Evolutionary conservation across 2,329 filamentous ascomycete species (phyloP).

Genomic region (Teratosphaeria zuluensis): DNA sequence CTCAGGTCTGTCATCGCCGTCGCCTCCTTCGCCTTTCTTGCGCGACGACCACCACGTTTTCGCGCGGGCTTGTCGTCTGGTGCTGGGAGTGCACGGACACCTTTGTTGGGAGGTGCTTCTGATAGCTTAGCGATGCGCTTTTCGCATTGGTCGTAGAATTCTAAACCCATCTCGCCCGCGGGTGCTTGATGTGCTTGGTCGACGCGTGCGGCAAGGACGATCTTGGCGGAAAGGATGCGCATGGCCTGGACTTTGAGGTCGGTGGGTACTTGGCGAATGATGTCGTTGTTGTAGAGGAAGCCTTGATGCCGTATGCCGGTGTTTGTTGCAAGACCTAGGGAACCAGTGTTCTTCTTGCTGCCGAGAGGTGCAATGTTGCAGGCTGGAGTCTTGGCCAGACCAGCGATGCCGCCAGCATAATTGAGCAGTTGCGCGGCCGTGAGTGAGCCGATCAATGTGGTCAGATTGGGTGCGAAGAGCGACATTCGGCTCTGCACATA

Average conservation of each 20-base stretch:
- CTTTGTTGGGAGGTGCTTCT: slow-evolving; percentile 83
- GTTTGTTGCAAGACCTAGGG: slow-evolving; percentile 77
- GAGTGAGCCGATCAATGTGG: slow-evolving; percentile 78
- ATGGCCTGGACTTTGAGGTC: slow-evolving; percentile 90
- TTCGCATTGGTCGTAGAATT: slow-evolving; percentile 71
- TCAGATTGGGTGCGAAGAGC: slow-evolving; percentile 88
- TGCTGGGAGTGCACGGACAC: slow-evolving; percentile 73
- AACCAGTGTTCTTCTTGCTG: slow-evolving; percentile 71
- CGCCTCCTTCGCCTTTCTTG: slow-evolving; percentile 90
- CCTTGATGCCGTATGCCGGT: slow-evolving; percentile 84
- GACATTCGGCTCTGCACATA: slow-evolving; percentile 98
- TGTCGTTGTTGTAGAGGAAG: slow-evolving; percentile 82
- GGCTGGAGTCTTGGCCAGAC: slow-evolving; percentile 81
- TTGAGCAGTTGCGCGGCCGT: slow-evolving; percentile 96
- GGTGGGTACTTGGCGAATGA: slow-evolving; percentile 73
- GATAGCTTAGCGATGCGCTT: slow-evolving; percentile 86
- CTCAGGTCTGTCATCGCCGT: slow-evolving; percentile 93
- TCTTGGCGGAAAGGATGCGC: slow-evolving; percentile 86
- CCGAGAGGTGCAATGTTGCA: slow-evolving; percentile 89
- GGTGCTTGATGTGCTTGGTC: slow-evolving; percentile 75
- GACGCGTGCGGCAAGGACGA: slow-evolving; percentile 84
- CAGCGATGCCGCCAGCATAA: slow-evolving; percentile 77
- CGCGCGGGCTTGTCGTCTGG: slow-evolving; percentile 91
- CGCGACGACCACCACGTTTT: slow-evolving; percentile 83
- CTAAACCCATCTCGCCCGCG: slow-evolving; percentile 73